A percentile compares a stretch with the other conserved stretches of the same genome.
phyloP scores from a whole-genome alignment of 331 rosid genomes.

The Pyracantha coccinea region DNA sequence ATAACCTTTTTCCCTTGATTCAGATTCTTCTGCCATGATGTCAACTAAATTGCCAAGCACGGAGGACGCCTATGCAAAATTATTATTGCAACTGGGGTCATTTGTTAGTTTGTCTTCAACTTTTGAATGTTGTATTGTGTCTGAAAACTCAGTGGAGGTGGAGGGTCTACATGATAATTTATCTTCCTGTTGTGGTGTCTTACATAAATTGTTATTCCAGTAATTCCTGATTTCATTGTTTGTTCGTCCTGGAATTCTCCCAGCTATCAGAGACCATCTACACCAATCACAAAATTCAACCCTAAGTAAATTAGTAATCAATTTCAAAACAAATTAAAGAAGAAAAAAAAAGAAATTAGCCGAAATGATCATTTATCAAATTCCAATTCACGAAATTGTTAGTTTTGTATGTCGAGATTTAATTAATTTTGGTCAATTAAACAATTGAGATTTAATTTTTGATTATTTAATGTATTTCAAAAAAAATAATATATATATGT shows the following conservation, averaged over 20 bases:
- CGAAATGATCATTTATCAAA: neutral
- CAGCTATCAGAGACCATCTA: conserved; percentile 39
- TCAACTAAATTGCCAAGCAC: neutral
- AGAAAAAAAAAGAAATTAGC: neutral
- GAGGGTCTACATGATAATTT: neutral
- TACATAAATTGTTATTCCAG: conserved; percentile 15
- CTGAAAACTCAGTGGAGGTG: neutral
- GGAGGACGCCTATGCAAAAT: too few species aligned
- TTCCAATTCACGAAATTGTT: neutral
- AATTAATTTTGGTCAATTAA: neutral
- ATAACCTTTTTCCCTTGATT: neutral
- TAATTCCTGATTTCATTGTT: conserved; percentile 30
- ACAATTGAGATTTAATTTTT: neutral
- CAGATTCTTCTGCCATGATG: neutral
- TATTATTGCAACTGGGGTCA: neutral
- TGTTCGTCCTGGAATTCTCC: conserved; percentile 37
- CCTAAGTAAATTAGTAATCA: neutral
- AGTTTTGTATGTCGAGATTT: neutral
- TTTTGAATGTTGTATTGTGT: neutral
- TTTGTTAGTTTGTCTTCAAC: neutral
- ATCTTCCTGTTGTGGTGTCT: neutral
- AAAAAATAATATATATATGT: too few species aligned
- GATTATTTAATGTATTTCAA: too few species aligned
- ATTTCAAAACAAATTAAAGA: neutral
- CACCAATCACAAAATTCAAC: neutral